Percentiles rank a stretch among this genome's conserved stretches.
These are phyloP conservation scores for Colletotrichum endophyticum DNA, from an alignment of 2,329 filamentous ascomycete genomes.

Conservation along the genomic window DNA sequence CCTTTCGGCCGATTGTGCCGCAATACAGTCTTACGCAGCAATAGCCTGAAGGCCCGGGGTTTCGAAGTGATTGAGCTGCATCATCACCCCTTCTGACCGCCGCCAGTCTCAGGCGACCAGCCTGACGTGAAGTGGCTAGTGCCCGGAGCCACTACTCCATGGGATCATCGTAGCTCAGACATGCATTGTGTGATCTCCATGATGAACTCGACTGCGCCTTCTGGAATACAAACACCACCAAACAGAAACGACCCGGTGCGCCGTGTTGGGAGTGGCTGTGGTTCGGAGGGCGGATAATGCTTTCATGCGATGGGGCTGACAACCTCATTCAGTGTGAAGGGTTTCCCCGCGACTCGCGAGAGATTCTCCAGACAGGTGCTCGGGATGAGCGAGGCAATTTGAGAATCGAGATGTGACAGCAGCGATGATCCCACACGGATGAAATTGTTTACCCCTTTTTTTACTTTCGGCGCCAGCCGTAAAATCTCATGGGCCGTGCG, in stretches of 20 bases:
- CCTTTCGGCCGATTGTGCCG: neutral
- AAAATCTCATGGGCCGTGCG: neutral
- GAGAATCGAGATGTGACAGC: neutral
- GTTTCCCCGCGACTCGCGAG: neutral
- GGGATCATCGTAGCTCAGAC: neutral
- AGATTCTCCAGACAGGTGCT: neutral
- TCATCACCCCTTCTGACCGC: neutral
- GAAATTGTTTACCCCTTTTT: conserved; percentile 1
- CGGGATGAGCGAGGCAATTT: neutral
- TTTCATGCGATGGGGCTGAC: neutral
- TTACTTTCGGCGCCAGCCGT: conserved; percentile 4
- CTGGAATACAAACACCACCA: neutral
- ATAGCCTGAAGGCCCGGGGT: neutral
- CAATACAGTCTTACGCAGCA: neutral
- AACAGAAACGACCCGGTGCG: neutral
- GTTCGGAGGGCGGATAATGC: neutral
- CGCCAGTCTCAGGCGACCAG: neutral
- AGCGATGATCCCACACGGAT: neutral
- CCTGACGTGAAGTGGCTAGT: neutral
- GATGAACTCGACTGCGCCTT: neutral
- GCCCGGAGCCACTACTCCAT: neutral
- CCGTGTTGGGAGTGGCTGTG: neutral
- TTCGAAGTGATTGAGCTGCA: conserved; percentile 6
- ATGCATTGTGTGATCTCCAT: neutral
- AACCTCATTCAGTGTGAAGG: neutral